Base-by-base conservation (phyloP, 192 early-diverging fungal genomes). In the Umbelopsis ramanniana region DNA sequence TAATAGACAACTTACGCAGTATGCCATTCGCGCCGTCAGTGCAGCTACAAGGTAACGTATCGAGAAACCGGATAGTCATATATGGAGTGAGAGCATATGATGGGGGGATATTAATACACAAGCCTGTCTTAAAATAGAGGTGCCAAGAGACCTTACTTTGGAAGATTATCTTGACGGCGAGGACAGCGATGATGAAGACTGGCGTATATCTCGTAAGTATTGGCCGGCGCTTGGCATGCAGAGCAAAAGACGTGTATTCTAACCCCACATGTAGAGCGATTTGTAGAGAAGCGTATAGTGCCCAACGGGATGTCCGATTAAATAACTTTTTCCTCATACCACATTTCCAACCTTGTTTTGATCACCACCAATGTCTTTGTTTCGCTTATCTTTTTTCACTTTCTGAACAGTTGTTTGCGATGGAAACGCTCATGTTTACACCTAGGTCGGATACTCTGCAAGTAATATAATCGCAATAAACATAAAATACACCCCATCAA, bases 251-350 rank as follows among this genome's bases (percentile, higher is more conserved):
- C n/a, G 0, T 3, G 26, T 57, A 33, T 8, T 14, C 24, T 37
- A 63, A 63, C 11, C 3, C 10, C 97, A 98, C 76, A 93, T 94
- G 40, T 72, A 87, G 88, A 48, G 98, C 98, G 77, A 96, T 99
- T 79, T 97, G 97, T 26, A 84, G 87, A 69, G 95, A 94, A 78
- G 97, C 97, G 19, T 95, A 99, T 63, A 11, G 57, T 63, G 26
- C 57, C 57, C 6, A 63, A 63, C 35, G 57, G 57, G 17, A 63
- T 63, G 57, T 35, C 26, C 15, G 57, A 63, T 37, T 63, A 33
- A 63, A 37, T 35, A 38, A 43, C 11, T 43, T 43, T n/a, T n/a
- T n/a, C n/a, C n/a, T n/a, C 40, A 43, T 43, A 43, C 40, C 40
- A 43, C 40, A 43, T 43, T 12, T 43, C 40, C 40, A 43, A 43